Conservation (phyloP, 139 green algal genomes). For the Tetradesmus obliquus region DNA sequence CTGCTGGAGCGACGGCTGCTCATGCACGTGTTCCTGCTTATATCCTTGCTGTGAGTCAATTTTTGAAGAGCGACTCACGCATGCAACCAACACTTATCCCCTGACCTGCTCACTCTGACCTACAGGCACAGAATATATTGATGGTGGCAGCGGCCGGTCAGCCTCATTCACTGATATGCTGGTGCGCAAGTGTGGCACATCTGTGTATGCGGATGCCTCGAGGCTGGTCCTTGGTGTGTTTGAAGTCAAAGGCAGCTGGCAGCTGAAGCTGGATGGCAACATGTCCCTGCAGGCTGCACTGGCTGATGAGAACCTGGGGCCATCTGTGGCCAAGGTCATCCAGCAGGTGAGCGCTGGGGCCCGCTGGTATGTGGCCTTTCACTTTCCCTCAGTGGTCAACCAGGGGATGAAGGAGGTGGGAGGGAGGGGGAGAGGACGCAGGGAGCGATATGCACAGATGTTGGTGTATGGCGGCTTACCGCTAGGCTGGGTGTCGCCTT, state of each 20-base stretch:
- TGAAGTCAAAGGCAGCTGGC: background rate
- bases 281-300: background rate
- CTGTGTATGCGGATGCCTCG: background rate
- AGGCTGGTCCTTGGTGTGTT: background rate
- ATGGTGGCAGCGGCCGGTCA: constrained; percentile 12
- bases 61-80: background rate
- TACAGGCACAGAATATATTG: constrained; percentile 9
- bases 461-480: too few relatives aligned
- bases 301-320: background rate
- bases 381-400: too few relatives aligned
- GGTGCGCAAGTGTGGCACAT: constrained; percentile 4
- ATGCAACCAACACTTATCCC: background rate
- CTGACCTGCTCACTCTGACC: background rate
- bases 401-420: too few relatives aligned
- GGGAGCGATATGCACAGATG: too few relatives aligned
- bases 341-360: too few relatives aligned
- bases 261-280: background rate
- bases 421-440: too few relatives aligned
- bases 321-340: too few relatives aligned
- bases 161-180: constrained; percentile 8
- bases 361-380: too few relatives aligned
- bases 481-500: too few relatives aligned
- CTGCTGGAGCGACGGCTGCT: background rate
- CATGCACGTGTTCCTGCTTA: background rate
- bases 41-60: too few relatives aligned